These are phyloP conservation scores for Agrocybe pediades DNA, from an alignment of 768 basidiomycete species.

Conservation along the genomic window DNA sequence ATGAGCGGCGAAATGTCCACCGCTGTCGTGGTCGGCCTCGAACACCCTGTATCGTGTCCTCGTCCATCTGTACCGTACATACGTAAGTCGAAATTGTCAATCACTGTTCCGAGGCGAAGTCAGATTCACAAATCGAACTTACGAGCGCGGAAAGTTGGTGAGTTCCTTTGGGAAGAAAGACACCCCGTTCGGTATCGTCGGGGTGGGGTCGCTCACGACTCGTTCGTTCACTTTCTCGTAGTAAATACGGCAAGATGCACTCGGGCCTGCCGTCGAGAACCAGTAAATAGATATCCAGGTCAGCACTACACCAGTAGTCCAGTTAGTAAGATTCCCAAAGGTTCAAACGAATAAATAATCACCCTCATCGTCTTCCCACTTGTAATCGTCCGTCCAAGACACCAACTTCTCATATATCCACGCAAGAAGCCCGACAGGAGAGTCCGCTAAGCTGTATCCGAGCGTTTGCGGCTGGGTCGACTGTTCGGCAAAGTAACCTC, in stretches of 20 bases:
- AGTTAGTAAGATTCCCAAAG: not conserved
- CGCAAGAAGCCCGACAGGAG: slow-evolving; percentile 53
- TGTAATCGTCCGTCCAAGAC: slow-evolving; percentile 51
- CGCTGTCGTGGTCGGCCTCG: slow-evolving; percentile 43
- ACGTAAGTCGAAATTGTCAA: no score
- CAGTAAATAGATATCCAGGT: slow-evolving; percentile 59
- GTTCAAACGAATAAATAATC: not conserved
- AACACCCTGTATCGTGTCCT: slow-evolving; percentile 41
- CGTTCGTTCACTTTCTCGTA: slow-evolving; percentile 41
- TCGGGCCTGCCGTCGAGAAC: slow-evolving; percentile 60
- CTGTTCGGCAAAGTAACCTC: slow-evolving; percentile 42
- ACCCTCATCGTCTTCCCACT: slow-evolving; percentile 64
- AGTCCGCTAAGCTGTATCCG: slow-evolving; percentile 57
- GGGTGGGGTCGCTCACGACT: not conserved
- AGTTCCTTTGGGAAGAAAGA: slow-evolving; percentile 56
- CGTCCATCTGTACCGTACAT: slow-evolving; percentile 52
- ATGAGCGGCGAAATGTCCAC: slow-evolving; percentile 59
- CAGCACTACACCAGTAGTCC: slow-evolving; percentile 38
- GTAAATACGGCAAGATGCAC: slow-evolving; percentile 59
- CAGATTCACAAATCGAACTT: no score
- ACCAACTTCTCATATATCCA: slow-evolving; percentile 59
- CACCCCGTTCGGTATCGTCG: slow-evolving; percentile 45
- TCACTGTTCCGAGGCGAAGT: no score
- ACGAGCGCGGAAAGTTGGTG: slow-evolving; percentile 29
- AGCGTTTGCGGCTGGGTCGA: slow-evolving; percentile 52